Evolutionary conservation across 2,329 filamentous ascomycete species (phyloP).

Genomic region (Pestalotiopsis sp.): DNA sequence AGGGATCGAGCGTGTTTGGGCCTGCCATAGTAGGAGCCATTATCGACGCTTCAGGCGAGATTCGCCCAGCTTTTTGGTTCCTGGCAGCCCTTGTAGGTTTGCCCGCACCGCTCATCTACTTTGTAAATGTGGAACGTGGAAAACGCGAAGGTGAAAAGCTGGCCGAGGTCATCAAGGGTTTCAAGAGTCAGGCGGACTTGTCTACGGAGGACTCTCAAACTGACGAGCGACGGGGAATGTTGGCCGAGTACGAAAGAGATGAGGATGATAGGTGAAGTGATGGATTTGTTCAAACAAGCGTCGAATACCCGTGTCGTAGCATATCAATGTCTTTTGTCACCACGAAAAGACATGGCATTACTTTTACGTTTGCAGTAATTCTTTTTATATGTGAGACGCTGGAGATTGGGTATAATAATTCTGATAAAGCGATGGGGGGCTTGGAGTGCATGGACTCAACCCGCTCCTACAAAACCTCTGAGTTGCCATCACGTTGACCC

Average conservation of each 20-base stretch:
- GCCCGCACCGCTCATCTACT: constrained; percentile 80
- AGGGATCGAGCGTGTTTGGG: constrained; percentile 91
- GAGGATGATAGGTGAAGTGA: constrained; percentile 24
- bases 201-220: constrained; percentile 17
- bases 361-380: too few relatives aligned
- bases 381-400: too few relatives aligned
- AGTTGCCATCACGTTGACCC: too few relatives aligned
- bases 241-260: constrained; percentile 35
- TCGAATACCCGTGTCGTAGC: too few relatives aligned
- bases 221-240: constrained; percentile 34
- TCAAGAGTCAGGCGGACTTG: constrained; percentile 34
- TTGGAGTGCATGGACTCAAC: too few relatives aligned
- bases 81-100: constrained; percentile 81
- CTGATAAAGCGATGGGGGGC: too few relatives aligned
- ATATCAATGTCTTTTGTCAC: too few relatives aligned
- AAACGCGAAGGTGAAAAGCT: constrained; percentile 68
- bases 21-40: constrained; percentile 92
- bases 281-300: too few relatives aligned
- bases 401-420: too few relatives aligned
- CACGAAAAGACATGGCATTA: too few relatives aligned
- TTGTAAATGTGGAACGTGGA: constrained; percentile 82
- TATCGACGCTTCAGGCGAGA: constrained; percentile 80
- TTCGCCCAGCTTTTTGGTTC: constrained; percentile 90
- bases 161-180: constrained; percentile 60
- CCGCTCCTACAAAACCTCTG: too few relatives aligned